phyloP scores from a whole-genome alignment of 352 stramenopile species.

The Aphanomyces stellatus region DNA sequence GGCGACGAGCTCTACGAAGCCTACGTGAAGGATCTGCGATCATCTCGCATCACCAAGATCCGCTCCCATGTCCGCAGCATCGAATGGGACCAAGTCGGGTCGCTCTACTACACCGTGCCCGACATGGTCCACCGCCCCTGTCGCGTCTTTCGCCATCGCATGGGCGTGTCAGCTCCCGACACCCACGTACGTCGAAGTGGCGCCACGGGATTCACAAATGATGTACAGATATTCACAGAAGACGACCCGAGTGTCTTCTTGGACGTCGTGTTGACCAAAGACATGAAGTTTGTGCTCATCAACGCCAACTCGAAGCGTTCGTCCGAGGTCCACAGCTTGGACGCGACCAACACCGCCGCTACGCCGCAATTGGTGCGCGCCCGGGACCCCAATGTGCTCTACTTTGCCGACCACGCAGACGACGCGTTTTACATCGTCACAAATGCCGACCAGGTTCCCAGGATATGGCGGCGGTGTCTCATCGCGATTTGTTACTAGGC shows the following conservation, averaged over 20 bases:
- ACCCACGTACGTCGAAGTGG: neutral
- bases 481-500: constrained; percentile 26
- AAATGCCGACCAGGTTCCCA: constrained; percentile 40
- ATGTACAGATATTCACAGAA: constrained; percentile 71
- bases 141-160: constrained; percentile 54
- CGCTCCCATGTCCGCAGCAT: constrained; percentile 53
- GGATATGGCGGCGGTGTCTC: neutral
- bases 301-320: constrained; percentile 84
- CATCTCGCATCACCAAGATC: constrained; percentile 25
- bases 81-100: constrained; percentile 40
- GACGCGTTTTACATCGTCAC: constrained; percentile 74
- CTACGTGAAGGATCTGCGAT: constrained; percentile 35
- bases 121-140: constrained; percentile 51
- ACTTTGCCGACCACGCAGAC: constrained; percentile 75
- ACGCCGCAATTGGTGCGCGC: constrained; percentile 37
- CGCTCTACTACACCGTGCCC: constrained; percentile 76
- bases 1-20: constrained; percentile 50
- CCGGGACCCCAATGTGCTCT: constrained; percentile 51
- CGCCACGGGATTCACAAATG: too few species aligned
- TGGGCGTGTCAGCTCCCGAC: neutral
- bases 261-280: constrained; percentile 79
- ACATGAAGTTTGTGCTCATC: constrained; percentile 67
- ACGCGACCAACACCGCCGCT: constrained; percentile 20
- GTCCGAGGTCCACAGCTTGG: constrained; percentile 67
- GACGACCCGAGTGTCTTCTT: constrained; percentile 69